Evolutionary conservation across 495 filamentous ascomycete genomes (phyloP).

Genomic region (Beverwykella pulmonaria): DNA sequence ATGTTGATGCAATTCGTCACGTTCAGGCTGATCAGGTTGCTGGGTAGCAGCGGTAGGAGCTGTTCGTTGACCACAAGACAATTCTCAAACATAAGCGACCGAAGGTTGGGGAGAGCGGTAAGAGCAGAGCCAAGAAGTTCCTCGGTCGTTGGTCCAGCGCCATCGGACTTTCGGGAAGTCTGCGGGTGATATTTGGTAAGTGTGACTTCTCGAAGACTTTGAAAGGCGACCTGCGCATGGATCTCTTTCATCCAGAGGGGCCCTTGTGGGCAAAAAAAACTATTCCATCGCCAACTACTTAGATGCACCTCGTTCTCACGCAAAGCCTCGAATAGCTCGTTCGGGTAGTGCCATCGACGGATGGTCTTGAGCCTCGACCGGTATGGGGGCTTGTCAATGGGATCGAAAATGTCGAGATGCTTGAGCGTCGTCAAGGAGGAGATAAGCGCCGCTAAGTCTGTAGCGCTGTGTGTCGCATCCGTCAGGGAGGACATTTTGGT

Average conservation of each 20-base stretch:
- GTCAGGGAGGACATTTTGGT: constrained; percentile 32
- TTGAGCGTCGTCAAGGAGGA: constrained; percentile 56
- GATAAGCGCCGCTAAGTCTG: constrained; percentile 52
- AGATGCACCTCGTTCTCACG: constrained; percentile 54
- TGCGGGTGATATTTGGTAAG: constrained; percentile 62
- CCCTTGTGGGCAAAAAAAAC: constrained; percentile 55
- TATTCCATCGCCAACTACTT: constrained; percentile 77
- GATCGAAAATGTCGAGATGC: constrained; percentile 59
- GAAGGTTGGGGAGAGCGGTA: constrained; percentile 60
- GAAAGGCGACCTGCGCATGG: constrained; percentile 64
- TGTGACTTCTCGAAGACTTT: constrained; percentile 58
- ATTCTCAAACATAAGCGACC: constrained; percentile 66
- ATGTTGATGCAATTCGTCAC: constrained; percentile 75
- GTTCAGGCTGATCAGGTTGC: constrained; percentile 63
- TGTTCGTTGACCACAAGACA: constrained; percentile 64
- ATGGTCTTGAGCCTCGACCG: constrained; percentile 47
- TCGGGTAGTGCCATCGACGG: constrained; percentile 65
- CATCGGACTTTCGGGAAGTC: constrained; percentile 37
- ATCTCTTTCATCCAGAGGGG: constrained; percentile 55
- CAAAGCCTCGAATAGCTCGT: constrained; percentile 60
- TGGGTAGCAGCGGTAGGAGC: constrained; percentile 65
- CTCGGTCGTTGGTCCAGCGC: constrained; percentile 38
- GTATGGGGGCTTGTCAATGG: constrained; percentile 58
- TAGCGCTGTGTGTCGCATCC: constrained; percentile 17
- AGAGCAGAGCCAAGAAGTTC: constrained; percentile 60